Percentiles rank a stretch among this genome's conserved stretches.
Conservation (phyloP, 148 eudicot genomes). For the Selenicereus undatus region DNA sequence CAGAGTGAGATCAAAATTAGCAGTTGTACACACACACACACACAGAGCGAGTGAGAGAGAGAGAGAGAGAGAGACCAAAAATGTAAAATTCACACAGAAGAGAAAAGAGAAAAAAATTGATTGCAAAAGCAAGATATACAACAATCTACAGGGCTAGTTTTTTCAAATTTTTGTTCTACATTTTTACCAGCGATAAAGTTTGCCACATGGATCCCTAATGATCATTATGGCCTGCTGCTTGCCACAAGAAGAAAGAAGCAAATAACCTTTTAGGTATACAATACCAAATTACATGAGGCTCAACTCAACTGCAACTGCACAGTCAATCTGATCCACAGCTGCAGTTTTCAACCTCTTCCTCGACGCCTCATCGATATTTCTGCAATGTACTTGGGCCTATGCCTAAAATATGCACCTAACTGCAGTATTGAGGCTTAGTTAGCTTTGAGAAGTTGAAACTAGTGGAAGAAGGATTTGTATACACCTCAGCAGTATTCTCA, state of each 20-base stretch:
- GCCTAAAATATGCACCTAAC: background rate
- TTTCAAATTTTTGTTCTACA: too few species aligned
- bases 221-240: too few species aligned
- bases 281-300: background rate
- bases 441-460: too few species aligned
- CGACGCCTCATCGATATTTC: background rate
- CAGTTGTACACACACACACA: background rate
- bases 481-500: too few species aligned
- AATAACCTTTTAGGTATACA: too few species aligned
- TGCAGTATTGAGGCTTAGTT: background rate
- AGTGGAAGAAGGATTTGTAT: too few species aligned
- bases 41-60: background rate
- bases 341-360: background rate
- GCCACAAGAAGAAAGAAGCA: too few species aligned
- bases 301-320: background rate
- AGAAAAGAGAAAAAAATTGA: too few species aligned
- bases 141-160: background rate
- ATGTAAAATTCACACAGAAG: slow-evolving; percentile 7
- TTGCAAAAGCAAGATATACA: background rate
- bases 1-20: slow-evolving; percentile 5
- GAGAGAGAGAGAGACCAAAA: background rate
- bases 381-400: background rate
- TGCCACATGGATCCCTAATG: too few species aligned
- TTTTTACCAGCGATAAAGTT: too few species aligned
- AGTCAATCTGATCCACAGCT: background rate